phyloP scores from a whole-genome alignment of 345 rosid species.

The Durio zibethinus region DNA sequence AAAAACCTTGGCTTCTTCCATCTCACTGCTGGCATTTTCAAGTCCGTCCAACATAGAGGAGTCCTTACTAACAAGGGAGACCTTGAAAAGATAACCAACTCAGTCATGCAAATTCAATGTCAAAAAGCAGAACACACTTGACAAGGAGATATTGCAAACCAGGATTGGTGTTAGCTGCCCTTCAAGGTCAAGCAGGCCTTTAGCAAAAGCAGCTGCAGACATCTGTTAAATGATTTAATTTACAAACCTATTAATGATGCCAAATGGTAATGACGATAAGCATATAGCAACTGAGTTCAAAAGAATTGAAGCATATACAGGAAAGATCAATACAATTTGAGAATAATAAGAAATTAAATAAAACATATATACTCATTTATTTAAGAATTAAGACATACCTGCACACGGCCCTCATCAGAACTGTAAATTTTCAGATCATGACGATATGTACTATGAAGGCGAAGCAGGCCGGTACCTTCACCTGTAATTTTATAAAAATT shows the following conservation, averaged over 20 bases:
- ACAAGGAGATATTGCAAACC: constrained; percentile 47
- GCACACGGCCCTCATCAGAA: constrained; percentile 99
- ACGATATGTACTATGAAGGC: constrained; percentile 97
- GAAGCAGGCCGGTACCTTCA: constrained; percentile 97
- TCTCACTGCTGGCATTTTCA: constrained; percentile 85
- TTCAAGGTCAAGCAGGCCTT: constrained; percentile 99
- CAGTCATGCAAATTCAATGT: constrained; percentile 20
- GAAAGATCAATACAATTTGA: not conserved
- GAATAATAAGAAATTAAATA: constrained; percentile 3
- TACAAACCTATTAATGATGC: constrained; percentile 8
- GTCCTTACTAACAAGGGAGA: constrained; percentile 99
- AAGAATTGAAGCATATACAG: constrained; percentile 5
- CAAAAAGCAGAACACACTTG: constrained; percentile 11
- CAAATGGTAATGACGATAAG: not conserved
- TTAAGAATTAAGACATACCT: constrained; percentile 43
- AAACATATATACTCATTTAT: not conserved
- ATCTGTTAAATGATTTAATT: constrained; percentile 49
- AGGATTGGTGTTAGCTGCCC: constrained; percentile 97
- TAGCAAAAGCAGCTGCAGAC: constrained; percentile 99
- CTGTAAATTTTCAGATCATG: constrained; percentile 99
- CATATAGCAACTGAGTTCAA: not conserved
- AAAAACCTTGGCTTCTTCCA: constrained; percentile 93
- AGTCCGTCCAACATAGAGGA: constrained; percentile 99
- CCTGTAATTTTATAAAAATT: constrained; percentile 47
- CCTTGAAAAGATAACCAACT: constrained; percentile 45